Evolutionary conservation across 345 rosid species (phyloP).

Genomic region (Geranium brycei): DNA sequence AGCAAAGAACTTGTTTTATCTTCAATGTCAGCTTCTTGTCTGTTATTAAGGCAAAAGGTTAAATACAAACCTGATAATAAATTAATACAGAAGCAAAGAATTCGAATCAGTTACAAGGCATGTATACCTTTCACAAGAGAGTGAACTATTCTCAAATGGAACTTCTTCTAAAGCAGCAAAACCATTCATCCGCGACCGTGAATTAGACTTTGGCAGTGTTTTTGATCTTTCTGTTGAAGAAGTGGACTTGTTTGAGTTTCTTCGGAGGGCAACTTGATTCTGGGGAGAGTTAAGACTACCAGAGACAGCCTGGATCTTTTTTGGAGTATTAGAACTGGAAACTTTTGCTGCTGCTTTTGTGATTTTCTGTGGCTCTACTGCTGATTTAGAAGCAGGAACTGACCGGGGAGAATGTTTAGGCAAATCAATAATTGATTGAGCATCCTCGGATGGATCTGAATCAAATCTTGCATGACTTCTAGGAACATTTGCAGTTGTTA

Average conservation of each 20-base stretch:
- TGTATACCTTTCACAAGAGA: slow-evolving; percentile 31
- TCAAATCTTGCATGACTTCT: slow-evolving; percentile 28
- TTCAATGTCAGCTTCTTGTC: slow-evolving; percentile 32
- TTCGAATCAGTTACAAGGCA: slow-evolving; percentile 8
- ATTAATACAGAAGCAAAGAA: neutral
- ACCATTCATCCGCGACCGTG: slow-evolving; percentile 23
- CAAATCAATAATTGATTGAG: slow-evolving; percentile 26
- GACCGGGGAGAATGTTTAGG: slow-evolving; percentile 41
- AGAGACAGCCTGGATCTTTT: slow-evolving; percentile 28
- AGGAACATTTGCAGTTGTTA: slow-evolving; percentile 13
- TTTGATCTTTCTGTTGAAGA: slow-evolving; percentile 40
- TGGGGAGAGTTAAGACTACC: slow-evolving; percentile 31
- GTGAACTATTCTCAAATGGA: slow-evolving; percentile 23
- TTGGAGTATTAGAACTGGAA: slow-evolving; percentile 26
- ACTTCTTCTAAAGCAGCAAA: slow-evolving; percentile 24
- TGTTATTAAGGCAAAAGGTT: slow-evolving; percentile 7
- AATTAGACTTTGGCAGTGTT: slow-evolving; percentile 32
- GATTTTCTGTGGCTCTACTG: slow-evolving; percentile 29
- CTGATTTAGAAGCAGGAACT: slow-evolving; percentile 20
- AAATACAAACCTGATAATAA: neutral
- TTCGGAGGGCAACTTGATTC: slow-evolving; percentile 32
- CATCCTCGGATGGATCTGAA: slow-evolving; percentile 23
- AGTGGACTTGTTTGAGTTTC: slow-evolving; percentile 18
- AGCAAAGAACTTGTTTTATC: slow-evolving; percentile 23
- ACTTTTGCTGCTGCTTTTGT: slow-evolving; percentile 31